Evolutionary conservation across 129 eudicot species (phyloP), one percentile per base, ranked within the genome.

Genomic region (Scalesia atractyloides): DNA sequence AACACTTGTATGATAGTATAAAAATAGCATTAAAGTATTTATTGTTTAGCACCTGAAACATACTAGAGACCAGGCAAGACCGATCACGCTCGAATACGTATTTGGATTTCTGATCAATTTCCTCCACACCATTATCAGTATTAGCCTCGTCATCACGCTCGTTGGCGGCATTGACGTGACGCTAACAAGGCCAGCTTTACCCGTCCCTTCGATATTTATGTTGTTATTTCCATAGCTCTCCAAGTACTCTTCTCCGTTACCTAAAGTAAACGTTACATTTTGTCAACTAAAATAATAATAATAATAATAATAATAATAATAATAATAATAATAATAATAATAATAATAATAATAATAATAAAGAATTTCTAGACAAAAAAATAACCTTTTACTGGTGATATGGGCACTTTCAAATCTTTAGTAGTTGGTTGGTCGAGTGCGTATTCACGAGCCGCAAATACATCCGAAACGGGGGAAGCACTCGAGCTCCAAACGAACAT

Each of bases 401-500:
- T 80, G 49, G 89, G 80, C 11, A 83, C 72, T 66, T 86, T 84
- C 54, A 78, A 74, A n/a, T 86, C 96, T 78, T 84, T 86, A 1
- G 67, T 17, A 56, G 85, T 60, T 33, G 77, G 84, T 36, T 79
- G 85, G 68, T 85, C 90, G 19, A 74, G 54, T 2, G 77, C 88
- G 73, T 92, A 83, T 52, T 92, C 96, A 80, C 81, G 91, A 47
- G 86, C 89, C 41, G 87, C 92, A 59, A 91, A 91, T 43, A 89
- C 97, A 69, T 91, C 97, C 0, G 97, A 91, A 43, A 91, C 97
- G 0, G 97, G 97, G 26, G 97, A 91, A 47, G 89, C 86, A 80
- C 97, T 91, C 9, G 97, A 88, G 67, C 97, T 91, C 97, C 97
- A 91, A 12, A 91, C 97, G 69, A 91, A 91, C 97, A 91, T 91